Evolutionary conservation across 768 basidiomycete species (phyloP).

Genomic region (Crassisporium funariophilum): DNA sequence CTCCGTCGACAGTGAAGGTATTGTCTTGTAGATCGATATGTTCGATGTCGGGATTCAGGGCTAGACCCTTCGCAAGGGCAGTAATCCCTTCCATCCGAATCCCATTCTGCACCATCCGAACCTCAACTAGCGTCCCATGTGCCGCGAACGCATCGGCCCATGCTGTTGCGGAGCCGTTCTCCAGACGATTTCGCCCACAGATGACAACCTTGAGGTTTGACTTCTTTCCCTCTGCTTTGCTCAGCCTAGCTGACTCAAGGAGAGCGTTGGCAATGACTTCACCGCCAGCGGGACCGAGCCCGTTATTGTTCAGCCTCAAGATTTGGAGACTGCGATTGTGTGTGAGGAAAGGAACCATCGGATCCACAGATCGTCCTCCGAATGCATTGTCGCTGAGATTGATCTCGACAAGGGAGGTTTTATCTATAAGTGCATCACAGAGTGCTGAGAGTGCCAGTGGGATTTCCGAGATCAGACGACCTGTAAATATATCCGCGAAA

Average conservation of each 20-base stretch:
- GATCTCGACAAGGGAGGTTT: constrained; percentile 81
- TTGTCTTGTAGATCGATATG: constrained; percentile 93
- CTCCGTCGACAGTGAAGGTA: constrained; percentile 68
- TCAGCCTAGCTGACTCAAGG: constrained; percentile 69
- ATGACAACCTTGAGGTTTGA: constrained; percentile 80
- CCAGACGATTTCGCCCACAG: constrained; percentile 95
- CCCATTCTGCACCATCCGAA: constrained; percentile 97
- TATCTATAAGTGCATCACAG: constrained; percentile 83
- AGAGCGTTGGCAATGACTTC: constrained; percentile 84
- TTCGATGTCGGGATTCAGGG: constrained; percentile 64
- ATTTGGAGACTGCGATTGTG: constrained; percentile 80
- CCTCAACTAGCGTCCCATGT: constrained; percentile 79
- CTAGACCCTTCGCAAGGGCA: constrained; percentile 74
- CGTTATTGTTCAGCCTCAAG: constrained; percentile 95
- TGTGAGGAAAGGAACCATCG: constrained; percentile 88
- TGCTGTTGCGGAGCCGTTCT: constrained; percentile 79
- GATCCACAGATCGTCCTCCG: constrained; percentile 91
- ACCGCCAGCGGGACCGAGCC: constrained; percentile 90
- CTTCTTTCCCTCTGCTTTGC: constrained; percentile 62
- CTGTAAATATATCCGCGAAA: constrained; percentile 97
- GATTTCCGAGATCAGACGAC: constrained; percentile 94
- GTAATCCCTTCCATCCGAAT: constrained; percentile 92
- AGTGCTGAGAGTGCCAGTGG: constrained; percentile 86
- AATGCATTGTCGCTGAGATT: constrained; percentile 97
- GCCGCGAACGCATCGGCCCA: constrained; percentile 91